phyloP scores from a whole-genome alignment of 208 protist species.

The Leishmania major region DNA sequence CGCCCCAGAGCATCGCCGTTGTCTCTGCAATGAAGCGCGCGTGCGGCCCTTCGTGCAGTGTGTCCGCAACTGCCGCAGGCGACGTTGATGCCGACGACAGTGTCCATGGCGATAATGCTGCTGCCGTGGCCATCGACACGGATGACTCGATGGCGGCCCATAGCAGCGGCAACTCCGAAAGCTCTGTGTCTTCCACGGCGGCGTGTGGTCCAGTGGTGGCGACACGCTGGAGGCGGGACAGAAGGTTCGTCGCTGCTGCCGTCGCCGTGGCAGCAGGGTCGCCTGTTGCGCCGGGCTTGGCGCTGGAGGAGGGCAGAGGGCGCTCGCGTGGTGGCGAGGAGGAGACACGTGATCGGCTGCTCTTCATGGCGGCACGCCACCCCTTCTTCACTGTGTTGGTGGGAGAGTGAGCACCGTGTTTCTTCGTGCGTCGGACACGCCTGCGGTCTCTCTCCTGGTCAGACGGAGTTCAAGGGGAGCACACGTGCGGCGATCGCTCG shows the following conservation, averaged over 20 bases:
- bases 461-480: too few relatives aligned
- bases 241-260: slow-evolving; percentile 5
- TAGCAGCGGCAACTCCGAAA: slow-evolving; percentile 23
- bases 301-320: neutral
- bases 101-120: neutral
- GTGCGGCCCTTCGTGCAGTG: neutral
- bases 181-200: neutral
- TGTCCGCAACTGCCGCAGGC: neutral
- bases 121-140: neutral
- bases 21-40: slow-evolving; percentile 23
- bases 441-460: neutral
- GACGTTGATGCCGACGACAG: neutral
- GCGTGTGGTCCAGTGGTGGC: neutral
- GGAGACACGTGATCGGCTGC: neutral
- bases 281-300: neutral
- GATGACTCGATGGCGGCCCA: slow-evolving; percentile 22
- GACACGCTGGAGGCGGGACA: slow-evolving; percentile 11
- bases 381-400: neutral
- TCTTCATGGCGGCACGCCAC: neutral
- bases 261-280: neutral
- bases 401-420: neutral
- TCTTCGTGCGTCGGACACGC: neutral
- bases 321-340: neutral
- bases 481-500: neutral
- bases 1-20: slow-evolving; percentile 26